phyloP scores from a whole-genome alignment of 2,329 filamentous ascomycete genomes.

The Aspergillus pseudoglaucus region DNA sequence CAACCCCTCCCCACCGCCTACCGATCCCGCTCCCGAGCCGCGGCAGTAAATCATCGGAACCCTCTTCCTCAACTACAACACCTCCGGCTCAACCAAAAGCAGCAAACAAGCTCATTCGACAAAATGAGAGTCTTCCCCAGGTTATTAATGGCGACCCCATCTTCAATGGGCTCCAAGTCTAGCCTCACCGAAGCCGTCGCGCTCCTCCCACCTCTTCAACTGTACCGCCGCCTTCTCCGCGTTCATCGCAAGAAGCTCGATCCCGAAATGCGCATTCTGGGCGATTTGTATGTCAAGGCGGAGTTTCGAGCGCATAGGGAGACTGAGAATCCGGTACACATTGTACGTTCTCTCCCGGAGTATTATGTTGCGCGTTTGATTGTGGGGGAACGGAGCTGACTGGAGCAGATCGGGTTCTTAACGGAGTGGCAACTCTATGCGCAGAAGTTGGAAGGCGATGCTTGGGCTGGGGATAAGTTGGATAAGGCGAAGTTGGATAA shows the following conservation, averaged over 20 bases:
- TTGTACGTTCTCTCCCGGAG: conserved; percentile 52
- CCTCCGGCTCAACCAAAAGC: not conserved
- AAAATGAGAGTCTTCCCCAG: conserved; percentile 32
- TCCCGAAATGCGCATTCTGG: conserved; percentile 67
- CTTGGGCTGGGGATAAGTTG: conserved; percentile 77
- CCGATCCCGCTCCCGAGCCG: conserved; percentile 5
- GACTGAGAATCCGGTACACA: conserved; percentile 84
- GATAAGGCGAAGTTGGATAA: conserved; percentile 80
- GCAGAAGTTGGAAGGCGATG: conserved; percentile 80
- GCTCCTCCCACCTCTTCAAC: conserved; percentile 75
- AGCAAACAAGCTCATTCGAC: not conserved
- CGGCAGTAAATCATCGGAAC: conserved; percentile 4
- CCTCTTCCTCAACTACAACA: not conserved
- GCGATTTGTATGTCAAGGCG: conserved; percentile 86
- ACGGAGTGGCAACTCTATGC: conserved; percentile 96
- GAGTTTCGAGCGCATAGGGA: conserved; percentile 81
- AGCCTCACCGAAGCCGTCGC: conserved; percentile 51
- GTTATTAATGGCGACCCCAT: conserved; percentile 36
- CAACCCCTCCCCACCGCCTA: conserved; percentile 17
- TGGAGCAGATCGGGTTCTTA: conserved; percentile 75
- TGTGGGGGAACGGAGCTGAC: conserved; percentile 1
- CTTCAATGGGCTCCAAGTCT: conserved; percentile 33
- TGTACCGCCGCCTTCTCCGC: conserved; percentile 82
- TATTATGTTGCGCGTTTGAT: not conserved
- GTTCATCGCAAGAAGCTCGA: conserved; percentile 76